These are phyloP conservation scores for Fusarium multiceps DNA, from an alignment of 2,329 filamentous ascomycete species.

Conservation along the genomic window DNA sequence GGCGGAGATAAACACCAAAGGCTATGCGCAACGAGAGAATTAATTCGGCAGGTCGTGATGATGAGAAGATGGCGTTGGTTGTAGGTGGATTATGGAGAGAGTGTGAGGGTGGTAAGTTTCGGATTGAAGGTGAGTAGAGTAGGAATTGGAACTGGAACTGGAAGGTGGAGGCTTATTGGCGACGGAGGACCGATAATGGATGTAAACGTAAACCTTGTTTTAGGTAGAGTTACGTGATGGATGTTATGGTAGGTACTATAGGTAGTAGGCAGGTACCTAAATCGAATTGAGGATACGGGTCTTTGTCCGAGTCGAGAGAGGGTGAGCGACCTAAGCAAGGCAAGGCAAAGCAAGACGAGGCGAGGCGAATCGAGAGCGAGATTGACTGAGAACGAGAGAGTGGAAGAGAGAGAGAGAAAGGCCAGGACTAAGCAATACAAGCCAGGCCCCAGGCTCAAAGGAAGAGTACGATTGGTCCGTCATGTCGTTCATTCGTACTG, in stretches of 20 bases:
- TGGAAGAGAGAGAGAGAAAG: constrained; percentile 5
- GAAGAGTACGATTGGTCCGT: constrained; percentile 39
- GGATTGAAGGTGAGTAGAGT: constrained; percentile 22
- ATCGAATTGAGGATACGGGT: constrained; percentile 34
- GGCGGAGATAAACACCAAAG: constrained; percentile 13
- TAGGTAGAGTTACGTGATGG: constrained; percentile 10
- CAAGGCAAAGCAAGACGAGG: background rate
- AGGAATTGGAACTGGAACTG: constrained; percentile 34
- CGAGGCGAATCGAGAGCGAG: background rate
- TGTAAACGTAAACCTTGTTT: constrained; percentile 42
- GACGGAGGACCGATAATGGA: constrained; percentile 26
- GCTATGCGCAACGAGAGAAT: constrained; percentile 21
- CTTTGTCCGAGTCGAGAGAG: constrained; percentile 35
- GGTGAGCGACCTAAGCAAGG: constrained; percentile 12
- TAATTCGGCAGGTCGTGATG: constrained; percentile 20
- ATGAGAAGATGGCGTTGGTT: constrained; percentile 31
- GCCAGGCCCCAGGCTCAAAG: constrained; percentile 20
- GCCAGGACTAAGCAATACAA: constrained; percentile 3
- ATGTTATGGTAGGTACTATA: background rate
- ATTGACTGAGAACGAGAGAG: constrained; percentile 5
- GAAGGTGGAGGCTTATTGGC: constrained; percentile 29
- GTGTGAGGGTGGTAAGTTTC: constrained; percentile 20
- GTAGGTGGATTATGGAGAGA: constrained; percentile 8
- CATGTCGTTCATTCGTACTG: constrained; percentile 27
- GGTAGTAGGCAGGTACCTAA: background rate